These are phyloP conservation scores for Hanseniaspora guilliermondii DNA, from an alignment of 805 yeast genomes.

Conservation along the genomic window DNA sequence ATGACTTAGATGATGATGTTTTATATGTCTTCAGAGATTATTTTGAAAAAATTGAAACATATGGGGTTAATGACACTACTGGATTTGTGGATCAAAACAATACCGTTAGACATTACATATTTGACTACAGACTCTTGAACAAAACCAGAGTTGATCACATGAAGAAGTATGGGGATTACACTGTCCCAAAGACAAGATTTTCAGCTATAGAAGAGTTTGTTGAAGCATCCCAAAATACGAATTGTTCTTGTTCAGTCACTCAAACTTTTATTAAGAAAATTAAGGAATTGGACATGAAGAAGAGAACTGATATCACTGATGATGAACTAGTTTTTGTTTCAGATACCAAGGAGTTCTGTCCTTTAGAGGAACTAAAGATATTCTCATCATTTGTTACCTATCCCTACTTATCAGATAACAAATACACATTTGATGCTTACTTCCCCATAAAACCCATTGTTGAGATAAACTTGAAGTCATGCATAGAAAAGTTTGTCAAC, in stretches of 20 bases:
- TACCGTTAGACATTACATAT: slow-evolving; percentile 31
- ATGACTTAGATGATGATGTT: slow-evolving; percentile 57
- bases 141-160: neutral
- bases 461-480: slow-evolving; percentile 6
- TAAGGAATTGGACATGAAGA: slow-evolving; percentile 1
- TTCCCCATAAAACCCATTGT: slow-evolving; percentile 9
- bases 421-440: slow-evolving; percentile 4
- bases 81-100: slow-evolving; percentile 21
- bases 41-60: neutral
- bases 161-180: neutral
- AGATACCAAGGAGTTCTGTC: slow-evolving; percentile 5
- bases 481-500: slow-evolving; percentile 7
- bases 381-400: slow-evolving; percentile 10
- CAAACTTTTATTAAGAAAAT: slow-evolving; percentile 7
- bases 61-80: slow-evolving; percentile 10
- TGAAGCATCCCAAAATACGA: slow-evolving; percentile 1
- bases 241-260: slow-evolving; percentile 8
- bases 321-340: slow-evolving; percentile 5
- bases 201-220: slow-evolving; percentile 11
- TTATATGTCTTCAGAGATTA: slow-evolving; percentile 41
- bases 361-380: neutral
- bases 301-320: slow-evolving; percentile 2
- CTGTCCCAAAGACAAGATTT: neutral
- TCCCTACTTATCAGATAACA: slow-evolving; percentile 8
- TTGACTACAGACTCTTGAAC: slow-evolving; percentile 25